A percentile compares a stretch with the other conserved stretches of the same genome.
Conservation (phyloP, 139 green algal species). For the Coccomyxa sp. region DNA sequence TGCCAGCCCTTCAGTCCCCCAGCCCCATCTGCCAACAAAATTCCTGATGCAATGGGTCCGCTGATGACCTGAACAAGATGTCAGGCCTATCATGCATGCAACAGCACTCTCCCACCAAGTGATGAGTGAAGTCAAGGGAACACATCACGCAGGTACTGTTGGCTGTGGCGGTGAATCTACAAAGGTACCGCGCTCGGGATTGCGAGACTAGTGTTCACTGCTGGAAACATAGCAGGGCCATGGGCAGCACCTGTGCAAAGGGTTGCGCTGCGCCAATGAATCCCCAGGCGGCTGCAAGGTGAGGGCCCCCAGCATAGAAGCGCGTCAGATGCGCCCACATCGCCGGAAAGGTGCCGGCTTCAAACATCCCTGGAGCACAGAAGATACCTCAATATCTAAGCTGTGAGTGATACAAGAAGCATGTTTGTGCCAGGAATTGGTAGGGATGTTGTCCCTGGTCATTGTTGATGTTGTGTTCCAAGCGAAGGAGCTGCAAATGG, state of each 20-base stretch:
- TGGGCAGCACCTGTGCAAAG: constrained; percentile 5
- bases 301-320: constrained; percentile 11
- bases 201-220: no score
- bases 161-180: no score
- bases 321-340: constrained; percentile 11
- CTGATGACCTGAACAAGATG: background rate
- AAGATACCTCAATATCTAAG: background rate
- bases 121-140: no score
- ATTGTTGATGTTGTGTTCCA: no score
- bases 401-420: no score
- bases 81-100: background rate
- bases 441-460: no score
- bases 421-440: no score
- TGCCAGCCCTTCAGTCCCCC: constrained; percentile 3
- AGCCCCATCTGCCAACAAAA: constrained; percentile 4
- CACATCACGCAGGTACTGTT: no score
- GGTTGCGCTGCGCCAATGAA: constrained; percentile 11
- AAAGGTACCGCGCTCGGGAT: no score
- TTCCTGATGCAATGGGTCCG: background rate
- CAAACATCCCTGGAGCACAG: constrained; percentile 1
- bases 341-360: background rate
- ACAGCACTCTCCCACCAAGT: background rate
- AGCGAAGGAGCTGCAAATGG: no score
- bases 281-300: constrained; percentile 7
- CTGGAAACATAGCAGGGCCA: no score